These are phyloP conservation scores for Blastobotrys elegans DNA, from an alignment of 1,139 yeast species.

Conservation along the genomic window DNA sequence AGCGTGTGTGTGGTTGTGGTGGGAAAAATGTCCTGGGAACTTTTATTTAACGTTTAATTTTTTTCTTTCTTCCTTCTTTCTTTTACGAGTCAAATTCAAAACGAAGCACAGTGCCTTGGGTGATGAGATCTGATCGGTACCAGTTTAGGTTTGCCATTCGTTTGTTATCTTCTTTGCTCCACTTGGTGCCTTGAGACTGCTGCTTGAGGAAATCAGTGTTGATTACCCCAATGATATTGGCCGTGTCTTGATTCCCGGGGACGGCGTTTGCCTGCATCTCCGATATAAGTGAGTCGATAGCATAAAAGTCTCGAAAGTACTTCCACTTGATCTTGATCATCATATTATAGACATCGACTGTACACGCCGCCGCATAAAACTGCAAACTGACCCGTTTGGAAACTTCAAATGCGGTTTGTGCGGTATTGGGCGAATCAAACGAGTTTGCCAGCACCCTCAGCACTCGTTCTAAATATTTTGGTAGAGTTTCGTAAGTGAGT, in stretches of 20 bases:
- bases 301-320: slow-evolving; percentile 36
- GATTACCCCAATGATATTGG: slow-evolving; percentile 10
- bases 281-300: slow-evolving; percentile 34
- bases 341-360: slow-evolving; percentile 39
- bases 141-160: slow-evolving; percentile 29
- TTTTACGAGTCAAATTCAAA: no score
- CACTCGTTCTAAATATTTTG: slow-evolving; percentile 21
- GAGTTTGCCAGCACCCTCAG: slow-evolving; percentile 29
- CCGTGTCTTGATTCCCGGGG: slow-evolving; percentile 37
- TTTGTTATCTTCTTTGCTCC: slow-evolving; percentile 34
- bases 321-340: slow-evolving; percentile 39
- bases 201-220: slow-evolving; percentile 4
- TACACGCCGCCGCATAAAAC: slow-evolving; percentile 39
- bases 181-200: slow-evolving; percentile 24
- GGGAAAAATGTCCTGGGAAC: no score
- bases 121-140: neutral
- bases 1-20: no score
- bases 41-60: no score
- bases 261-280: slow-evolving; percentile 44
- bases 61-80: no score
- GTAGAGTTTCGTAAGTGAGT: slow-evolving; percentile 16
- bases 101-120: neutral
- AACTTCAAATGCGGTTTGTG: slow-evolving; percentile 38
- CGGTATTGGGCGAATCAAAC: slow-evolving; percentile 37
- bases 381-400: slow-evolving; percentile 36